These are phyloP conservation scores for Plasmodium gonderi DNA, from an alignment of 169 alveolate genomes.

Conservation along the genomic window DNA sequence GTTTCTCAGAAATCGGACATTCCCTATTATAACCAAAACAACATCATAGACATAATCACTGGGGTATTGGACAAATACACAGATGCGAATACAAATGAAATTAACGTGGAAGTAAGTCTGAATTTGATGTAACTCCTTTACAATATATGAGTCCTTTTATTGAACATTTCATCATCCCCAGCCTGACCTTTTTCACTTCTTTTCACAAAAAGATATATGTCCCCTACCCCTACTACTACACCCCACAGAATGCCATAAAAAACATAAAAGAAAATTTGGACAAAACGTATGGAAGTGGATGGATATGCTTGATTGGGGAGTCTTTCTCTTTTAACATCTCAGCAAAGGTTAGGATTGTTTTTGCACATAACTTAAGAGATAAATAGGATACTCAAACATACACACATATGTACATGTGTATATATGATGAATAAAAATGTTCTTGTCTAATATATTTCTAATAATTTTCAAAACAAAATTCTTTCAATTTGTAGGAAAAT, in stretches of 20 bases:
- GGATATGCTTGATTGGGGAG: constrained; percentile 74
- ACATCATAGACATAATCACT: constrained; percentile 61
- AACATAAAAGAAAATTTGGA: constrained; percentile 73
- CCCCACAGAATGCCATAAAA: constrained; percentile 69
- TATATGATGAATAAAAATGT: too few species aligned
- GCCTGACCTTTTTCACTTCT: too few species aligned
- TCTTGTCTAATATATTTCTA: background rate
- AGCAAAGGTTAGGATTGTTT: constrained; percentile 45
- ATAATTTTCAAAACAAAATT: background rate
- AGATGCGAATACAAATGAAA: constrained; percentile 63
- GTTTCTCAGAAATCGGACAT: constrained; percentile 48
- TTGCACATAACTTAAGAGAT: too few species aligned
- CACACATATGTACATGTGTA: too few species aligned
- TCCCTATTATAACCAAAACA: constrained; percentile 62
- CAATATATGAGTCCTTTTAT: too few species aligned
- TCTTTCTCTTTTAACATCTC: constrained; percentile 74
- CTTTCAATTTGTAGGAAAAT: constrained; percentile 24
- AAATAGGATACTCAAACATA: too few species aligned
- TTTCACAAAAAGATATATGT: too few species aligned
- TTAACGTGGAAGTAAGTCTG: constrained; percentile 59
- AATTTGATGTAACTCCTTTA: background rate
- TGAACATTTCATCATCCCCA: too few species aligned
- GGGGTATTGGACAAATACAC: constrained; percentile 71
- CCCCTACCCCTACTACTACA: background rate
- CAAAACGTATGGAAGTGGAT: constrained; percentile 67